A percentile compares a stretch with the other conserved stretches of the same genome.
Evolutionary conservation across 306 rosid species (phyloP).

Genomic region (Argentina anserina): DNA sequence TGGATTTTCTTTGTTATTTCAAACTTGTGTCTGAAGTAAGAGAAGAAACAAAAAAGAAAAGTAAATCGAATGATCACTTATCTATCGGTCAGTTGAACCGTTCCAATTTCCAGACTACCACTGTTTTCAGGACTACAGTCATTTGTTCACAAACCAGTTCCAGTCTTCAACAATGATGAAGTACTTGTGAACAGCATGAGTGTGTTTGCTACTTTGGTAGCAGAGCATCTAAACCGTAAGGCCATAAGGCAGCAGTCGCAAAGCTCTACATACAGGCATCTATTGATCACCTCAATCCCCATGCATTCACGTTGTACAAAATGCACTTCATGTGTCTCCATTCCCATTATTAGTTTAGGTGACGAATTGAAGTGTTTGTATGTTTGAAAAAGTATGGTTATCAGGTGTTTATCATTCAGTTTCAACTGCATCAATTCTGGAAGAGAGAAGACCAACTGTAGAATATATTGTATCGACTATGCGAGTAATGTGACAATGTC

Average conservation of each 20-base stretch:
- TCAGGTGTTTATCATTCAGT: background rate
- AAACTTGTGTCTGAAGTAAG: background rate
- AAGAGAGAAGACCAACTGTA: too few relatives aligned
- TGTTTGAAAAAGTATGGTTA: background rate
- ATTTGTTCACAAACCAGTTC: conserved; percentile 22
- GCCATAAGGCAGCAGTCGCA: background rate
- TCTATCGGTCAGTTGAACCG: conserved; percentile 4
- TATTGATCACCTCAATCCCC: background rate
- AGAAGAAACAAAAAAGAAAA: background rate
- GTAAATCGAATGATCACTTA: background rate
- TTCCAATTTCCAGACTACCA: conserved; percentile 27
- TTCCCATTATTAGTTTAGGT: background rate
- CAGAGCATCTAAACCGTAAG: background rate
- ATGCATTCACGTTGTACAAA: background rate
- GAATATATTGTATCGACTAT: too few relatives aligned
- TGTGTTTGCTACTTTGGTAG: conserved; percentile 13
- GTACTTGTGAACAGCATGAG: conserved; percentile 40
- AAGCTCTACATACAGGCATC: background rate
- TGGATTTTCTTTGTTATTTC: background rate
- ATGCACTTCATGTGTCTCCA: background rate
- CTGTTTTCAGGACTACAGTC: conserved; percentile 9
- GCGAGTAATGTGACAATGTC: background rate
- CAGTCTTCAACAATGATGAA: conserved; percentile 19
- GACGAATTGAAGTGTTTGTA: background rate
- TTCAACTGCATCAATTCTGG: background rate